A percentile compares a stretch with the other conserved stretches of the same genome.
Evolutionary conservation across 257 asterid species (phyloP).

Genomic region (Datura wrightii): DNA sequence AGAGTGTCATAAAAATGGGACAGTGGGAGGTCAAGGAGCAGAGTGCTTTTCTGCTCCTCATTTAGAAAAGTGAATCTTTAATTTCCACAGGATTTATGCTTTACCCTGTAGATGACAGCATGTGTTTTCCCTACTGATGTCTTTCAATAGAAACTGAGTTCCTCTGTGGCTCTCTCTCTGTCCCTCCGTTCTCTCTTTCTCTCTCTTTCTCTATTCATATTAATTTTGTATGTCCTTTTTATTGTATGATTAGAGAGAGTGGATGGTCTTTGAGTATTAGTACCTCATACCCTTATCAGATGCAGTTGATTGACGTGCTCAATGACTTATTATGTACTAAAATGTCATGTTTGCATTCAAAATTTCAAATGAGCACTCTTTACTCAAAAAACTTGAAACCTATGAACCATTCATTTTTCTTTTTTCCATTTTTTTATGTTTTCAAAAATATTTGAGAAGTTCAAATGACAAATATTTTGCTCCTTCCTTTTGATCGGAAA

Average conservation of each 20-base stretch:
- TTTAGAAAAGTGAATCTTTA: neutral
- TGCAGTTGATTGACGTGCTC: conserved; percentile 17
- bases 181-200: neutral
- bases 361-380: neutral
- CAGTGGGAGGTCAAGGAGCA: neutral
- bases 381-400: neutral
- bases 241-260: conserved; percentile 1
- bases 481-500: neutral
- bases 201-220: neutral
- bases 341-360: neutral
- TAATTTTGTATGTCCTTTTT: neutral
- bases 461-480: neutral
- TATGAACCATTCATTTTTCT: neutral
- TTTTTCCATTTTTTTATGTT: neutral
- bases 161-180: neutral
- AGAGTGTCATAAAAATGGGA: neutral
- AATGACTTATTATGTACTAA: conserved; percentile 18
- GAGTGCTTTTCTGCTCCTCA: neutral
- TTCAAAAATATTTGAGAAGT: neutral
- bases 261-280: neutral
- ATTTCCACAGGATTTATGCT: neutral
- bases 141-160: conserved; percentile 10
- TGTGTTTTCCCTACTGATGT: conserved; percentile 5
- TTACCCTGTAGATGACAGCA: neutral
- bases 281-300: conserved; percentile 7